Base-by-base conservation (phyloP, 495 filamentous ascomycete species). In the Aspergillus ostianus region DNA sequence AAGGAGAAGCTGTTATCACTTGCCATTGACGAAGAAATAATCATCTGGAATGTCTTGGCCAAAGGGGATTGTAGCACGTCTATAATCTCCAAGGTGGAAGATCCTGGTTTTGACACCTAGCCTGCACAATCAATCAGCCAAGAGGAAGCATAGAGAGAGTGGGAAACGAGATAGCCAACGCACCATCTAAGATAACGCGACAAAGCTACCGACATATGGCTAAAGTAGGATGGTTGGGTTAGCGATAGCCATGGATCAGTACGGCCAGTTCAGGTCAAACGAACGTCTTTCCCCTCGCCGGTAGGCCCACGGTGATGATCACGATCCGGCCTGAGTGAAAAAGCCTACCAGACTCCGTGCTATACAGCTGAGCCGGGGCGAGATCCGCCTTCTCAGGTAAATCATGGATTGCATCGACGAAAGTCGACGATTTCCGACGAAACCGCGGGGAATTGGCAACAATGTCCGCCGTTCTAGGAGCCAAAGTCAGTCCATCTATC, bases 241-340 rank as follows among this genome's bases (percentile, higher is more conserved):
- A 68, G 57, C 55, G 7, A n/a, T 56, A 15, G 36, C 10, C 19
- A 47, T 61, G 52, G 36, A 45, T n/a, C 45, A 50, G 15, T 10
- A 26, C 44, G 12, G 44, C 51, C 13, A 23, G 21, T 26, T n/a
- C 4, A 58, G 59, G 57, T 57, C 55, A 44, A 58, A 77, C 88
- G 63, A 78, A 93, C 86, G 95, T 99, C 78, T 99, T 99, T 27
- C 95, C 95, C 73, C 95, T 87, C 32, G 95, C 95, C 49, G 95
- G 95, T 47, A 96, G 83, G 54, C 95, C 95, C 67, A 98, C 95
- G 64, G 96, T 97, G 54, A 93, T 93, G 58, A 99, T 98, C 45
- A 92, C 92, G 64, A 99, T 98, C 32, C 93, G 85, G 47, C 95
- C 95, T 7, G 94, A 97, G 73, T 99, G 95, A 70, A 98, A 99